Base-by-base conservation (phyloP, 2,329 filamentous ascomycete genomes). In the Proliferodiscus dingleyae region DNA sequence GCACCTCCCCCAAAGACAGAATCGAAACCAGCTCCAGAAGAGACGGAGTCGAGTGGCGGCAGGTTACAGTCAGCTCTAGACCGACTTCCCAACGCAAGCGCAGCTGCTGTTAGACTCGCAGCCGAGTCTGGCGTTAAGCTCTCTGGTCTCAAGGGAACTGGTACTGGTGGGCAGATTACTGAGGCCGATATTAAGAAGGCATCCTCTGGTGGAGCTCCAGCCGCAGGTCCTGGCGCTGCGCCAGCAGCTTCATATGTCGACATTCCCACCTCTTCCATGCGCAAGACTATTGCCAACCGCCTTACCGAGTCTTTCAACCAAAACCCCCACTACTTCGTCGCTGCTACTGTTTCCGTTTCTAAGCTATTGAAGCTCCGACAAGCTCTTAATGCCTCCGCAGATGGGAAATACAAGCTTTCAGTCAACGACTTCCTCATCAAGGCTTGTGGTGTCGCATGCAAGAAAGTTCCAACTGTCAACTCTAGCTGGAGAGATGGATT, bases 381-480 rank as follows among this genome's bases (percentile, higher is more conserved):
- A 71, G 89, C 91, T 48, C 81, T 98, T 58, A 98, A 98, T 74
- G 80, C 82, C 65, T 83, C 87, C 10, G 76, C 88, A 38, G 85
- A 95, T 53, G 93, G 91, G 72, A 83, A 89, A 71, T 98, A 95
- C 81, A 98, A 96, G 81, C 87, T 98, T 49, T 96, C 90, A n/a
- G 89, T 98, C 72, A 98, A 98, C 72, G 93, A 98, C 72, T 95
- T 98, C 79, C 78, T 98, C 54, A 89, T 98, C 79, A 98, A 98
- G 81, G 93, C 91, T 59, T 87, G 91, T 48, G 87, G 81, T 49
- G 75, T 87, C 53, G 93, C 93, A 52, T 89, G 85, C 66, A 85
- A 85, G 73, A 96, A 95, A 80, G 90, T 97, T 39, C 93, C 93
- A 49, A 80, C 87, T 55, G 93, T 90, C 71, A 98, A 98, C 80